Conservation (phyloP, 495 filamentous ascomycete species). For the Chlorociboria aeruginascens region DNA sequence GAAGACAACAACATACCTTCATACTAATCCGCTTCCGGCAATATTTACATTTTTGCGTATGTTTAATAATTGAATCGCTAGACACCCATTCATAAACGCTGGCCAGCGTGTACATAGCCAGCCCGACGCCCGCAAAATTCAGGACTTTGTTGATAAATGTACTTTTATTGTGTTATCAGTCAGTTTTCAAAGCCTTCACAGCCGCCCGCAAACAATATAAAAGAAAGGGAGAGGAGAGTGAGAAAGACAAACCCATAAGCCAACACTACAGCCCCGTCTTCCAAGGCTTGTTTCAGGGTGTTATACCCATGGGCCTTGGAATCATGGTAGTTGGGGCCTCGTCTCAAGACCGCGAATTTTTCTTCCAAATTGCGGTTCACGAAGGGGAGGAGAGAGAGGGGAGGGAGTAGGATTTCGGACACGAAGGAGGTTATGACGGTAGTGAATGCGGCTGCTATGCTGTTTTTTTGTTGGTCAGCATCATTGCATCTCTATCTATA, state of each 20-base stretch:
- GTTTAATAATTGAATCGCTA: constrained; percentile 59
- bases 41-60: constrained; percentile 56
- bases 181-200: not conserved
- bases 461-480: constrained; percentile 14
- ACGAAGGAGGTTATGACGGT: constrained; percentile 62
- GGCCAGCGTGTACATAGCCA: constrained; percentile 55
- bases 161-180: constrained; percentile 21
- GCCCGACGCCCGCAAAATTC: constrained; percentile 53
- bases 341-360: constrained; percentile 56
- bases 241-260: constrained; percentile 47
- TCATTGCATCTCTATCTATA: not conserved
- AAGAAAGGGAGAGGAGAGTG: not conserved
- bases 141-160: constrained; percentile 54
- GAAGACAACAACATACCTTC: constrained; percentile 34
- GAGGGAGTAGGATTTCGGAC: constrained; percentile 55
- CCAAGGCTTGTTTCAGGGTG: constrained; percentile 51
- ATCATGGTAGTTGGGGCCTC: constrained; percentile 33
- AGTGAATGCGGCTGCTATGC: constrained; percentile 62
- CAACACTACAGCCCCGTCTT: constrained; percentile 60
- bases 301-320: constrained; percentile 46
- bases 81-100: constrained; percentile 48
- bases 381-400: constrained; percentile 56
- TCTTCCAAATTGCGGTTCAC: constrained; percentile 61
- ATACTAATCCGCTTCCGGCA: constrained; percentile 55
- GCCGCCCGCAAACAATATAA: too few relatives aligned